Evolutionary conservation across 495 filamentous ascomycete genomes (phyloP).

Genomic region (Penicillium samsonianum): DNA sequence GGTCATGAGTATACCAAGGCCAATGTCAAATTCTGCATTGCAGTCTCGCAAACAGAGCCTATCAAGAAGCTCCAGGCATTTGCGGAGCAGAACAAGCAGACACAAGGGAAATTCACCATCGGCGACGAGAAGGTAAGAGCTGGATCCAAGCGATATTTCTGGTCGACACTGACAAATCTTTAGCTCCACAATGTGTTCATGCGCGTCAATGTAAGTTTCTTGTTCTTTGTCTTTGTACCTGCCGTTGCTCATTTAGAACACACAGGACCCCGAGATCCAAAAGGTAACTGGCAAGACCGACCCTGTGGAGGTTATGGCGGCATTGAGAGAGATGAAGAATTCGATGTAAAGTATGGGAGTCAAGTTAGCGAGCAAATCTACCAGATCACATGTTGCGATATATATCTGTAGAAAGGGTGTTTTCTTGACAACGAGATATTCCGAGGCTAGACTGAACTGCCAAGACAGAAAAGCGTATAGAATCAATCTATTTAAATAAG

Average conservation of each 20-base stretch:
- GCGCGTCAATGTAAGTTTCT: constrained; percentile 69
- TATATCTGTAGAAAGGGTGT: background rate
- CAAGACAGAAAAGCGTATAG: background rate
- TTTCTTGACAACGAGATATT: background rate
- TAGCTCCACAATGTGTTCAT: constrained; percentile 98
- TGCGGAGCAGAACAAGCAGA: constrained; percentile 77
- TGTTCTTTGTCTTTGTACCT: background rate
- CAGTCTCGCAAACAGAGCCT: constrained; percentile 69
- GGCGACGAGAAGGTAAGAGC: constrained; percentile 87
- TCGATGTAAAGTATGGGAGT: constrained; percentile 39
- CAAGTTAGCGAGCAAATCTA: background rate
- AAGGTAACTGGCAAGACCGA: constrained; percentile 80
- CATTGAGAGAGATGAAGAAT: constrained; percentile 93
- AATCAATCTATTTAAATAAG: background rate
- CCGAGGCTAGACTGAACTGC: background rate
- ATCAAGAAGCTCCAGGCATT: constrained; percentile 76
- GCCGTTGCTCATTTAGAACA: constrained; percentile 2
- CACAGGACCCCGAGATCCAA: constrained; percentile 79
- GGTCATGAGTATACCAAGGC: constrained; percentile 97
- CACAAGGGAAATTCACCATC: constrained; percentile 95
- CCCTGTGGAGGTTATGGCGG: constrained; percentile 82
- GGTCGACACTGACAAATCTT: constrained; percentile 11
- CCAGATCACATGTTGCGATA: background rate
- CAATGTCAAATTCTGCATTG: constrained; percentile 83
- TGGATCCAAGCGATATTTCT: background rate